Percentiles rank a stretch among this genome's conserved stretches.
phyloP scores from a whole-genome alignment of 2,329 filamentous ascomycete genomes.

The Colletotrichum tamarilloi region DNA sequence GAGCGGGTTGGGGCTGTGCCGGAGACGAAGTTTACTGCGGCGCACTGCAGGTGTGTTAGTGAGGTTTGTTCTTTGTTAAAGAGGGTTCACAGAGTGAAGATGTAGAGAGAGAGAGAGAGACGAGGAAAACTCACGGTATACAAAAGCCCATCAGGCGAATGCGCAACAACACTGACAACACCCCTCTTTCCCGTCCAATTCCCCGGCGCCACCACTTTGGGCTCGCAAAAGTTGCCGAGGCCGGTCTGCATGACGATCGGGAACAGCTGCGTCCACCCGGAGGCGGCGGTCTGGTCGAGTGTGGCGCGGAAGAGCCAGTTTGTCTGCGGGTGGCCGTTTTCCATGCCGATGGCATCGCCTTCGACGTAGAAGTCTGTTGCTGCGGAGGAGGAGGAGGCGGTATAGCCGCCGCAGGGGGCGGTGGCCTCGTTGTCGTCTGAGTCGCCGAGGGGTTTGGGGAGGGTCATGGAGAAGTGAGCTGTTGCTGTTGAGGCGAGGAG shows the following conservation, averaged over 20 bases:
- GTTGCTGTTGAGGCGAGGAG: slow-evolving; percentile 51
- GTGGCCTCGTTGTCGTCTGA: slow-evolving; percentile 56
- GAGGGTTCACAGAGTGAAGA: too few species aligned
- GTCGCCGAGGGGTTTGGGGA: slow-evolving; percentile 58
- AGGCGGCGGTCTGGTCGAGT: slow-evolving; percentile 56
- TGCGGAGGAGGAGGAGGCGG: slow-evolving; percentile 52
- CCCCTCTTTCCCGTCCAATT: slow-evolving; percentile 65
- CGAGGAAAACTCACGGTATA: slow-evolving; percentile 59
- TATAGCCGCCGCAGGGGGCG: slow-evolving; percentile 66
- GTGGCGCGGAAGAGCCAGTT: slow-evolving; percentile 70
- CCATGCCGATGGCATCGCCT: slow-evolving; percentile 63
- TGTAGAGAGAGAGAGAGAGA: neutral
- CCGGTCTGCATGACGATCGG: slow-evolving; percentile 66
- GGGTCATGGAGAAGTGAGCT: slow-evolving; percentile 66
- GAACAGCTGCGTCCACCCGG: slow-evolving; percentile 66
- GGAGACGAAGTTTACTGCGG: slow-evolving; percentile 66
- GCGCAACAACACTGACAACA: slow-evolving; percentile 62
- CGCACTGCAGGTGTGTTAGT: slow-evolving; percentile 54
- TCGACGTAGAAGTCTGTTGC: slow-evolving; percentile 66
- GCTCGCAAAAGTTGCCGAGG: slow-evolving; percentile 65
- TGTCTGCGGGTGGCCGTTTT: slow-evolving; percentile 61
- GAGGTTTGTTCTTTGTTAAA: neutral
- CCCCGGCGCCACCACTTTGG: slow-evolving; percentile 58
- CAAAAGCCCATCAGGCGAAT: slow-evolving; percentile 65
- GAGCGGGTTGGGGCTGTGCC: slow-evolving; percentile 46